A percentile compares a stretch with the other conserved stretches of the same genome.
These are phyloP conservation scores for Calonectria pseudoturangicola DNA, from an alignment of 2,329 filamentous ascomycete species.

Conservation along the genomic window DNA sequence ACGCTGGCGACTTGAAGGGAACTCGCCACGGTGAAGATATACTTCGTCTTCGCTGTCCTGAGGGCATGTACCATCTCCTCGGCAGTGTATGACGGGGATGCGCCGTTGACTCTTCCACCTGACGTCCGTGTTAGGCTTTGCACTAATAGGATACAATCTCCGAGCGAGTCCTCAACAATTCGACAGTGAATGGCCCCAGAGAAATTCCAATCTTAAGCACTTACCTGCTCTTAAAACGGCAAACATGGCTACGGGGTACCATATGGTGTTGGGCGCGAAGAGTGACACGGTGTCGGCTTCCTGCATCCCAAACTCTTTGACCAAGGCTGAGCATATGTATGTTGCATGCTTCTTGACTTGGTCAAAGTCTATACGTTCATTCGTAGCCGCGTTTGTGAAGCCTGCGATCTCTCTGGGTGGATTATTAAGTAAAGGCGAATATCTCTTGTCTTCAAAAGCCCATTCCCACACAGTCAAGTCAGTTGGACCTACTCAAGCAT, in stretches of 20 bases:
- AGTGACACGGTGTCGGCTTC: conserved; percentile 26
- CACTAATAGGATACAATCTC: too few species aligned
- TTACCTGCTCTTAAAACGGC: conserved; percentile 32
- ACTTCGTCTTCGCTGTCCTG: conserved; percentile 33
- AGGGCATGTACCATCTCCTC: conserved; percentile 36
- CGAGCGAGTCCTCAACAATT: too few species aligned
- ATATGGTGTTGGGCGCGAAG: conserved; percentile 33
- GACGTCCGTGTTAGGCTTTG: background rate
- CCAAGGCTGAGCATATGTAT: conserved; percentile 27
- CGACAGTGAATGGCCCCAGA: too few species aligned
- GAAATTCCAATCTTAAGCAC: background rate
- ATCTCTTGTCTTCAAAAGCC: conserved; percentile 33
- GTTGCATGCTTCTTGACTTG: conserved; percentile 35
- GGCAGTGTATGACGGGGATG: conserved; percentile 39
- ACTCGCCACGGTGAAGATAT: conserved; percentile 16
- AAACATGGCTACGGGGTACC: conserved; percentile 40
- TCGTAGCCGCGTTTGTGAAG: conserved; percentile 33
- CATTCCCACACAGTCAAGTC: conserved; percentile 38
- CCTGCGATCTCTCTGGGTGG: conserved; percentile 21
- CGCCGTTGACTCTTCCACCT: conserved; percentile 25
- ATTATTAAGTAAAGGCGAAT: conserved; percentile 28
- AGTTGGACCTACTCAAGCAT: background rate
- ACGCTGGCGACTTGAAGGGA: conserved; percentile 1
- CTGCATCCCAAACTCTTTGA: conserved; percentile 19
- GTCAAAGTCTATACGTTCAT: conserved; percentile 29